Evolutionary conservation across 352 stramenopile genomes (phyloP).

Genomic region (Plasmopara viticola): DNA sequence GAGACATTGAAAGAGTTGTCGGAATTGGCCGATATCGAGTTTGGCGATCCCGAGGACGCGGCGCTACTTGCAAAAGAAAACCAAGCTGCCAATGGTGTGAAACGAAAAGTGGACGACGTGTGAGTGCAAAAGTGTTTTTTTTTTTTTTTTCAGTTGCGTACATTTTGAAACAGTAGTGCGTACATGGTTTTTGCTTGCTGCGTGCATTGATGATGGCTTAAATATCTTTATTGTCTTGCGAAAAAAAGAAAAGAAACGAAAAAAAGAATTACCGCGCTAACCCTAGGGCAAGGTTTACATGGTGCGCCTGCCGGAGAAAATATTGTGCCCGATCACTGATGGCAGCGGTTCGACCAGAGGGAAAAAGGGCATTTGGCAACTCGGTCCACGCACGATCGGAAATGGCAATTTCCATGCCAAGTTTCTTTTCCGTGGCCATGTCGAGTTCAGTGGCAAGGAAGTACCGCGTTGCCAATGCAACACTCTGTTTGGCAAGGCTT

Average conservation of each 20-base stretch:
- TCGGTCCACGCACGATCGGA: conserved; percentile 62
- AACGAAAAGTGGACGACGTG: conserved; percentile 62
- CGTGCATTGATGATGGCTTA: background rate
- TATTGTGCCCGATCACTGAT: conserved; percentile 69
- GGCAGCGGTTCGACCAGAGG: conserved; percentile 43
- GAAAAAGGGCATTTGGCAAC: conserved; percentile 57
- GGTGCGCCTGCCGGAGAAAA: conserved; percentile 73
- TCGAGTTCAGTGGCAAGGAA: conserved; percentile 75
- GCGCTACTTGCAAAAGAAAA: conserved; percentile 58
- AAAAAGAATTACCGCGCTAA: conserved; percentile 27
- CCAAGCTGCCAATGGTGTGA: conserved; percentile 33
- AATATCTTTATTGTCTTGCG: background rate
- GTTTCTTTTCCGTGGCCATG: conserved; percentile 46
- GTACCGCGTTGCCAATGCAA: conserved; percentile 61
- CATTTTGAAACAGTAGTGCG: too few relatives aligned
- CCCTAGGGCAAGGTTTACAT: conserved; percentile 47
- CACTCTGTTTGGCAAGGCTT: conserved; percentile 34
- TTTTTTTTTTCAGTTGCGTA: too few relatives aligned
- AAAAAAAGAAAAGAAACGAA: too few relatives aligned
- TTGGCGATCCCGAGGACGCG: conserved; percentile 43
- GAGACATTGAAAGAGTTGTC: conserved; percentile 68
- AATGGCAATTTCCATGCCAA: conserved; percentile 55
- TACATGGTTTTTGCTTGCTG: too few relatives aligned
- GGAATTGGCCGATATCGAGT: conserved; percentile 70
- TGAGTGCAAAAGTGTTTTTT: conserved; percentile 34